A percentile compares a stretch with the other conserved stretches of the same genome.
phyloP scores from a whole-genome alignment of 2,329 filamentous ascomycete genomes.

The Fusarium pseudonygamai region DNA sequence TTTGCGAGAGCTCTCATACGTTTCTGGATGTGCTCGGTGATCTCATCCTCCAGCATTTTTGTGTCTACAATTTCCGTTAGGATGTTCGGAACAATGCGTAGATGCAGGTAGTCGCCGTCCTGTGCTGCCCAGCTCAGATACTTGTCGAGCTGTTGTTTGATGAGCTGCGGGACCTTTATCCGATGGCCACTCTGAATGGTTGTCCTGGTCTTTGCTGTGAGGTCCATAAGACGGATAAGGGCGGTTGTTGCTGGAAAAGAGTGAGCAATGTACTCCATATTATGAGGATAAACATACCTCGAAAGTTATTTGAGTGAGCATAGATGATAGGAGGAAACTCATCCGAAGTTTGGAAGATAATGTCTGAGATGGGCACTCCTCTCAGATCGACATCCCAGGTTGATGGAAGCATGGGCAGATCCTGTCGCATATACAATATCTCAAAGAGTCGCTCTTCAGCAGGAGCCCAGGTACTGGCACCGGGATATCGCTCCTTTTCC shows the following conservation, averaged over 20 bases:
- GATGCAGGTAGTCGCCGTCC: constrained; percentile 50
- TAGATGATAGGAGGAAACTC: constrained; percentile 51
- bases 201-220: constrained; percentile 49
- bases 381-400: constrained; percentile 55
- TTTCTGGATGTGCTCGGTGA: constrained; percentile 49
- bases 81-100: constrained; percentile 52
- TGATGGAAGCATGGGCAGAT: constrained; percentile 52
- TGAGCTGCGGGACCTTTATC: constrained; percentile 44
- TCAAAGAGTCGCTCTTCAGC: constrained; percentile 59
- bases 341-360: constrained; percentile 48
- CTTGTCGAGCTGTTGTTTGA: constrained; percentile 48
- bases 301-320: constrained; percentile 50
- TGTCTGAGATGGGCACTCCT: constrained; percentile 51
- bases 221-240: constrained; percentile 52
- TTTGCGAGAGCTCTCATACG: constrained; percentile 50
- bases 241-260: constrained; percentile 50
- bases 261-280: constrained; percentile 15
- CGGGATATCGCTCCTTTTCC: constrained; percentile 54
- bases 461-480: constrained; percentile 59
- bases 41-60: constrained; percentile 39
- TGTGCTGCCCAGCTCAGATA: constrained; percentile 55
- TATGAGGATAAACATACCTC: constrained; percentile 41
- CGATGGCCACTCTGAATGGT: constrained; percentile 49
- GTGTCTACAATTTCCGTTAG: constrained; percentile 50
- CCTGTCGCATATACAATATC: constrained; percentile 53